A percentile compares a stretch with the other conserved stretches of the same genome.
phyloP scores from a whole-genome alignment of 208 protist species.

The Trichomonas vaginalis region DNA sequence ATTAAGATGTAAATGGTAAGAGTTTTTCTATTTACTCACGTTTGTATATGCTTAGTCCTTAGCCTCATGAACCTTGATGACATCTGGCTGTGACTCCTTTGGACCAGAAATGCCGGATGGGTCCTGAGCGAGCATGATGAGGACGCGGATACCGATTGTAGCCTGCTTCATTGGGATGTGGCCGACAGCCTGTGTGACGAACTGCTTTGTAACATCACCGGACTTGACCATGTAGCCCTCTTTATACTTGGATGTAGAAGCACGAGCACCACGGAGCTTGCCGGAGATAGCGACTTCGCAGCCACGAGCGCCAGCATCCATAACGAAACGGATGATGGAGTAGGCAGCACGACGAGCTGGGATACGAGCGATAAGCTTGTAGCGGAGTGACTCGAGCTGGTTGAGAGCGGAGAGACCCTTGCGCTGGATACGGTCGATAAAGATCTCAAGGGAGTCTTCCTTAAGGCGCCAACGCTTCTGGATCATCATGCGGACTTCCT shows the following conservation, averaged over 20 bases:
- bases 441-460: too few species aligned
- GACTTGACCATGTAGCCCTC: constrained; percentile 98
- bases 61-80: constrained; percentile 55
- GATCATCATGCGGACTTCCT: too few species aligned
- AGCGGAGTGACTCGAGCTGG: too few species aligned
- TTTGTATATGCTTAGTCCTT: constrained; percentile 60
- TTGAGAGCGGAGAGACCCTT: too few species aligned
- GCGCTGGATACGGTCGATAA: too few species aligned
- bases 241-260: constrained; percentile 54
- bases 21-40: too few species aligned
- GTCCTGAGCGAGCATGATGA: constrained; percentile 93
- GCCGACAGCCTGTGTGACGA: constrained; percentile 75
- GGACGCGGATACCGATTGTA: constrained; percentile 88
- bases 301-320: too few species aligned
- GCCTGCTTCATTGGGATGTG: constrained; percentile 86
- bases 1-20: too few species aligned
- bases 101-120: constrained; percentile 47
- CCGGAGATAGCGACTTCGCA: too few species aligned
- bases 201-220: constrained; percentile 56
- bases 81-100: constrained; percentile 46
- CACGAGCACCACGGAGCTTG: not conserved
- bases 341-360: not conserved
- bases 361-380: too few species aligned
- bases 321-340: too few species aligned
- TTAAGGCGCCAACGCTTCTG: too few species aligned